Percentiles rank a stretch among this genome's conserved stretches.
Evolutionary conservation across 352 stramenopile species (phyloP).

Genomic region (Globisporangium viniferum): DNA sequence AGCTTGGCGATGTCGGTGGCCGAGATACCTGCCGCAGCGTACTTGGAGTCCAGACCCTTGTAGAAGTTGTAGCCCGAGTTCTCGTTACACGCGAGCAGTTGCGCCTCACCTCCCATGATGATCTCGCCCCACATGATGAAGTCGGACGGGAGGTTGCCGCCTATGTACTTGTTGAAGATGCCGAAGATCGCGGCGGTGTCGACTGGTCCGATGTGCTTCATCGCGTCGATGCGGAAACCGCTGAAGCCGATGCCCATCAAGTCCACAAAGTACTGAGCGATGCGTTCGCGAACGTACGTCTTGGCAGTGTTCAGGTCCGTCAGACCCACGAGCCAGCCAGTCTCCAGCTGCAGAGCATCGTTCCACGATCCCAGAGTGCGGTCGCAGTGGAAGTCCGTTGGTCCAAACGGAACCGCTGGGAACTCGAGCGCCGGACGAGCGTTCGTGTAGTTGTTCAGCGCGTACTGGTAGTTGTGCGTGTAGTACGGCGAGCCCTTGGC

Average conservation of each 20-base stretch:
- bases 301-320: constrained; percentile 38
- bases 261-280: constrained; percentile 70
- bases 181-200: constrained; percentile 52
- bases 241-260: constrained; percentile 63
- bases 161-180: constrained; percentile 41
- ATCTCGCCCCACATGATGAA: constrained; percentile 53
- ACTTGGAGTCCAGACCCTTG: constrained; percentile 43
- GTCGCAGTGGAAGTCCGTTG: constrained; percentile 20
- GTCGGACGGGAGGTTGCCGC: constrained; percentile 51
- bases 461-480: constrained; percentile 41
- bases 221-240: constrained; percentile 58
- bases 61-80: constrained; percentile 67
- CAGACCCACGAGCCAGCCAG: too few relatives aligned
- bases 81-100: constrained; percentile 49
- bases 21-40: constrained; percentile 41
- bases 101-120: constrained; percentile 24
- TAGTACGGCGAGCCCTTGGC: constrained; percentile 30
- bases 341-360: too few relatives aligned
- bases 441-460: constrained; percentile 38
- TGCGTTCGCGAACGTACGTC: constrained; percentile 53
- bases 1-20: constrained; percentile 57
- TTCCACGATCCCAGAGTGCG: constrained; percentile 17
- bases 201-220: constrained; percentile 56
- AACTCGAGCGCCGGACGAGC: constrained; percentile 47
- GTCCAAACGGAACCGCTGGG: constrained; percentile 45